A percentile compares a stretch with the other conserved stretches of the same genome.
Conservation (phyloP, 2,329 filamentous ascomycete genomes). For the Pseudogymnoascus sp. region DNA sequence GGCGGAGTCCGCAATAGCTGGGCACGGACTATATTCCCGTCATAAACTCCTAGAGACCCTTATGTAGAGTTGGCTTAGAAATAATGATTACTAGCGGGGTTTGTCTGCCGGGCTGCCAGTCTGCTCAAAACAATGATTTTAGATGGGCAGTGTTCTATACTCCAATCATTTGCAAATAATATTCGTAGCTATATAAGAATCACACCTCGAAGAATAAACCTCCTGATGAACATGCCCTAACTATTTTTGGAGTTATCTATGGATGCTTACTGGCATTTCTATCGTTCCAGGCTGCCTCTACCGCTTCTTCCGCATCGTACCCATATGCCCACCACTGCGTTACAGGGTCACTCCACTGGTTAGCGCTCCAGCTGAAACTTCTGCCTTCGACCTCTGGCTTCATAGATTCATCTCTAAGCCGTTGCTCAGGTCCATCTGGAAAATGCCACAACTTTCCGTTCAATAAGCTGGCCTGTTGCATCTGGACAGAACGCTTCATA, state of each 20-base stretch:
- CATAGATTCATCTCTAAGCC: conserved; percentile 42
- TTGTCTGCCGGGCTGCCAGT: neutral
- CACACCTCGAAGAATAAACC: neutral
- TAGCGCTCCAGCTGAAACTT: conserved; percentile 30
- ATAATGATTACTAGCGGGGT: neutral
- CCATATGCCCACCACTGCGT: conserved; percentile 34
- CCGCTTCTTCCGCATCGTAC: conserved; percentile 31
- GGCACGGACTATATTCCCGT: neutral
- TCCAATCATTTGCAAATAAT: neutral
- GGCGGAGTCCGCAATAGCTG: neutral
- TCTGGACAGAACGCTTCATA: conserved; percentile 28
- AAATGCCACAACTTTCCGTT: conserved; percentile 44
- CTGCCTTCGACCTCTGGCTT: conserved; percentile 29
- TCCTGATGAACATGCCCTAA: neutral
- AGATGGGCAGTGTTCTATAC: neutral
- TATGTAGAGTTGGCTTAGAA: neutral
- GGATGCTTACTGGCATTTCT: neutral
- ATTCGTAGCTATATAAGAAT: neutral
- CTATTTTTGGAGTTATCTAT: neutral
- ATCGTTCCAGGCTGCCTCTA: conserved; percentile 13
- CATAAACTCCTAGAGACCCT: neutral
- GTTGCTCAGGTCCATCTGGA: conserved; percentile 45
- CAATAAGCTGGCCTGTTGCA: conserved; percentile 37
- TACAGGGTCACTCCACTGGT: conserved; percentile 34
- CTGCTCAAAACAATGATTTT: neutral